Evolutionary conservation across 768 basidiomycete species (phyloP), one percentile per base, ranked within the genome.

Genomic region (Ephemerocybe angulata): DNA sequence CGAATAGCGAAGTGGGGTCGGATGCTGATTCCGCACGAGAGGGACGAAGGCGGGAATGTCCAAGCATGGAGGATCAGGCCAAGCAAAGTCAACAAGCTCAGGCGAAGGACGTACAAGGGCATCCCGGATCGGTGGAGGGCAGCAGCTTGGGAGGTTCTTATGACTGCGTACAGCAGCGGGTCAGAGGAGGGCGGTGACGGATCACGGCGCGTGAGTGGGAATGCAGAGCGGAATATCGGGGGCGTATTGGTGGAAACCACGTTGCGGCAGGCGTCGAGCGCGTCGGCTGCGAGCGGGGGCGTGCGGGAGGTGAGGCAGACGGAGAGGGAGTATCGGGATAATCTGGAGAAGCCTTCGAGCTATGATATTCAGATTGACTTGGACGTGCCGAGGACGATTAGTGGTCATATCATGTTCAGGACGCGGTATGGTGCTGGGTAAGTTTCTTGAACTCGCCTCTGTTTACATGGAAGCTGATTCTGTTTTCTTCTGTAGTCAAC

Each of bases 331-430:
- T 90, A 89, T 60, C 72, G 77, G 58, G 82, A 85, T 37, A 77
- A 76, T 7, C 66, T 94, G 58, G 90, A 94, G 48, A 83, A 81
- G 55, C 88, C 94, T 17, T 96, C 93, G 37, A 80, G 75, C 8
- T 95, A 93, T 66, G 97, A 99, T 68, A 84, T 98, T 29, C 97
- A 98, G 74, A 98, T 98, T 61, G 97, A 99, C 72, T 76, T 99
- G 60, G 97, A 99, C 65, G 95, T 98, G 1, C 97, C 97, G 2
- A 74, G 97, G 64, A 98, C 97, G 12, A 97, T 98, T 60, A 90
- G 85, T 56, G 94, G 94, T 0, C 94, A 98, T 72, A 81, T 97
- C 56, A 80, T 95, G 76, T 99, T 98, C 65, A 83, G 86, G 60
- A 99, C 97, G 47, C 81, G 97, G 60, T 99, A 99, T 70, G 97